Evolutionary conservation across 176 grass and related monocot genomes (phyloP), one percentile per base, ranked within the genome.

Genomic region (Oryza brachyantha): DNA sequence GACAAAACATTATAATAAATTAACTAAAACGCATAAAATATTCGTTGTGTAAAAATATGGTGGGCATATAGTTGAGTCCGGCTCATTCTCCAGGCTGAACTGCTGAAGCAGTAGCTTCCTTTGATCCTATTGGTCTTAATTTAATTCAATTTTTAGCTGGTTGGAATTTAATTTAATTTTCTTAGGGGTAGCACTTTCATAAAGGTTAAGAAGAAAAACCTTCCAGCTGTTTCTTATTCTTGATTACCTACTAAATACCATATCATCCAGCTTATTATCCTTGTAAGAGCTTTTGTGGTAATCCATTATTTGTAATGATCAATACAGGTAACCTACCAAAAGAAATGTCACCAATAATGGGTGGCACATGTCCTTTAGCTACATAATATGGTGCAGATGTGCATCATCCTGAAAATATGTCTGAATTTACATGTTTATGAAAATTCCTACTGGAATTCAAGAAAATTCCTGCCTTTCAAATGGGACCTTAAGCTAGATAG

Each of bases 341-440:
- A 66, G 3, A 64, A 58, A 17, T 32, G 36, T 3, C 13, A 40
- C 21, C 60, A 31, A 27, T 69, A 40, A 74, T 52, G 29, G 10
- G 54, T 64, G 29, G 3, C 7, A 14, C 59, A 29, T 35, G 19
- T 34, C 40, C 8, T 37, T 55, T 73, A 46, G 8, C 19, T 29
- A 24, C 37, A 46, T 77, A 8, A 35, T 48, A 13, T 68, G 67
- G 31, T 34, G 40, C 32, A 29, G 13, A 5, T 7, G 8, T 50
- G 27, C 39, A 64, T 63, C 24, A 39, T 55, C 64, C 40, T 64
- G n/a, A 65, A 72, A 41, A 24, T 40, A 12, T 72, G 13, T 29
- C 41, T 79, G 72, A 5, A 41, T 55, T 75, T 79, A 34, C 22
- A 78, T 39, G 14, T 54, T 7, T 34, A 31, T 72, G 64, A 65